Evolutionary conservation across 106 monocot genomes (phyloP), one percentile per base, ranked within the genome.

Genomic region (Dendrobium huoshanense): DNA sequence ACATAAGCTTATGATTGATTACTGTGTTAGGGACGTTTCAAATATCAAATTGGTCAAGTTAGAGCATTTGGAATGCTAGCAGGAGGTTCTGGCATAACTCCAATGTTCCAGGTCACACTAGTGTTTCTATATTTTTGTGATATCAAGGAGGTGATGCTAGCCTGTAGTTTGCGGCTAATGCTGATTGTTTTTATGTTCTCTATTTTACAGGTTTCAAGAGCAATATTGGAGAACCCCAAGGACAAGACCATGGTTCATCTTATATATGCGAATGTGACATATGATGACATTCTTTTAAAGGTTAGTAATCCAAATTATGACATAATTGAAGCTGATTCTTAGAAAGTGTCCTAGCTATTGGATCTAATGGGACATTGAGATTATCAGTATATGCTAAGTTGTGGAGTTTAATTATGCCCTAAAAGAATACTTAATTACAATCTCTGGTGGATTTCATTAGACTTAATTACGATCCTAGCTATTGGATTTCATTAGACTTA

Each of bases 21-120:
- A 27, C 13, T 76, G 41, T 87, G 74, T 73, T 78, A 98, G 98
- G 98, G 98, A n/a, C 90, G 94, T 67, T 98, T 98, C 84, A 90
- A 82, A 81, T 95, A 98, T 87, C 86, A 91, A 84, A 80, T 84
- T 59, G 98, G 94, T 2, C 94, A 95, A 91, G 98, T 95, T 40
- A 87, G 89, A 85, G 94, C 94, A 59, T 98, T 98, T 81, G 98
- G 98, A 77, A 98, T 98, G 98, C 55, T 95, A 78, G 94, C 98
- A 81, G 98, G 98, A 77, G 98, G 98, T 79, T 98, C 98, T 74
- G 98, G 98, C 79, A 95, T 98, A 29, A 98, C 98, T 41, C 94
- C 94, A 72, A 98, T 98, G 98, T 98, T 95, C 82, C 98, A 98
- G 81, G 97, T 97, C 84, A 25, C 0, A 51, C 9, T 49, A 20